A percentile compares a stretch with the other conserved stretches of the same genome.
phyloP scores from a whole-genome alignment of 805 yeast genomes.

The Zygoascus tannicola region DNA sequence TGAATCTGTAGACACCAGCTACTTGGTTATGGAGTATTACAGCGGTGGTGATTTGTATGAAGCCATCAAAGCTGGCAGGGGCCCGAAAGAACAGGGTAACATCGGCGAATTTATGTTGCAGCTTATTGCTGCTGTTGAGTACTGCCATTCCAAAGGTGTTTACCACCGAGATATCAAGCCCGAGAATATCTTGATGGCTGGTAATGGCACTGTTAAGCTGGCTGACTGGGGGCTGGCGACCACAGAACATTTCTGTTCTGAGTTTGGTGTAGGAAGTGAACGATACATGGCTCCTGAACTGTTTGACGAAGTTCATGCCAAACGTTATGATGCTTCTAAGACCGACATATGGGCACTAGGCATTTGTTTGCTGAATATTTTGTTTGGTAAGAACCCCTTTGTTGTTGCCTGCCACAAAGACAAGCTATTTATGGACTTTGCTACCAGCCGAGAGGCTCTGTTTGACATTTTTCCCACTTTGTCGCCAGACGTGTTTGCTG shows the following conservation, averaged over 20 bases:
- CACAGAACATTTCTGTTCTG: constrained; percentile 46
- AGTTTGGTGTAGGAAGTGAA: constrained; percentile 83
- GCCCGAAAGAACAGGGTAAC: constrained; percentile 39
- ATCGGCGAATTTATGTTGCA: constrained; percentile 50
- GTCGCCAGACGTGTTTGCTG: constrained; percentile 81
- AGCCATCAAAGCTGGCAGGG: constrained; percentile 58
- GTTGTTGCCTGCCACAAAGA: constrained; percentile 71
- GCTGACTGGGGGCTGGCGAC: constrained; percentile 92
- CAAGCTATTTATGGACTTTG: constrained; percentile 75
- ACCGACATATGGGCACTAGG: constrained; percentile 90
- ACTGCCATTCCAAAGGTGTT: constrained; percentile 73
- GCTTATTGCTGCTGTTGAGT: constrained; percentile 64
- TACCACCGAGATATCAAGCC: constrained; percentile 95
- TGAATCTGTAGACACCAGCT: constrained; percentile 41
- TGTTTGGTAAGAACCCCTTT: constrained; percentile 86
- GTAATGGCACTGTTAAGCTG: constrained; percentile 47
- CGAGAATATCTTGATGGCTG: constrained; percentile 71
- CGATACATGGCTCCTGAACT: constrained; percentile 94
- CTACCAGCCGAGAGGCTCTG: constrained; percentile 76
- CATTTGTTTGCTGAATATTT: constrained; percentile 67
- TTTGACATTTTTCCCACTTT: constrained; percentile 87
- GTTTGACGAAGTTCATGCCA: constrained; percentile 43
- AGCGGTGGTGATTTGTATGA: constrained; percentile 80
- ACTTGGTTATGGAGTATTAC: constrained; percentile 79
- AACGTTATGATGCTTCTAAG: constrained; percentile 63